phyloP scores from a whole-genome alignment of 2,329 filamentous ascomycete genomes.

The Fusarium tuaranense region DNA sequence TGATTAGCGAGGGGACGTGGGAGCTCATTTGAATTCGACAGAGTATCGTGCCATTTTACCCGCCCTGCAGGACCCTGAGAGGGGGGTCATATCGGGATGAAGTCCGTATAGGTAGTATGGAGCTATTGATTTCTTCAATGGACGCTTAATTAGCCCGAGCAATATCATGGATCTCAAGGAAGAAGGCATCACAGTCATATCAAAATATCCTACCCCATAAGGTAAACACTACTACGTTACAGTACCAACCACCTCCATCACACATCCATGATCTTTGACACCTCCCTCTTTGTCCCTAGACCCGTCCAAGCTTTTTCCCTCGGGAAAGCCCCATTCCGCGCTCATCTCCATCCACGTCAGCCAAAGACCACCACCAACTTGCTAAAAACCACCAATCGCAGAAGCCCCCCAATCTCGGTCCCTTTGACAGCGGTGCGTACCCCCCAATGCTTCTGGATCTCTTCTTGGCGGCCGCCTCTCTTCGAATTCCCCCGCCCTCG shows the following conservation, averaged over 20 bases:
- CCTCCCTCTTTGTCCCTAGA: constrained; percentile 7
- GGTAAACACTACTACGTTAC: not conserved
- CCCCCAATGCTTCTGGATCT: constrained; percentile 19
- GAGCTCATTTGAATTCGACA: not conserved
- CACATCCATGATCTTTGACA: not conserved
- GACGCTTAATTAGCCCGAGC: not conserved
- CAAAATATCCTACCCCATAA: not conserved
- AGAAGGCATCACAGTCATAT: not conserved
- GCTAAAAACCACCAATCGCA: constrained; percentile 23
- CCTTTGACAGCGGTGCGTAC: not conserved
- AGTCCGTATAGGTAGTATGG: not conserved
- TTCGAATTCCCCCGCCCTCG: constrained; percentile 30
- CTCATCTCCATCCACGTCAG: constrained; percentile 25
- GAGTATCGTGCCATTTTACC: constrained; percentile 2
- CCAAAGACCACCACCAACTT: not conserved
- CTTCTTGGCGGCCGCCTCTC: not conserved
- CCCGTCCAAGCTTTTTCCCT: constrained; percentile 6
- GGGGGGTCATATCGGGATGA: not conserved
- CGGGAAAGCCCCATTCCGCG: constrained; percentile 28
- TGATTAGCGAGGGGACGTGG: constrained; percentile 33
- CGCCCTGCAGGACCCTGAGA: not conserved
- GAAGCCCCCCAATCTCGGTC: not conserved
- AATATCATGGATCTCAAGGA: not conserved
- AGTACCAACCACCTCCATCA: not conserved
- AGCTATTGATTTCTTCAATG: not conserved